phyloP scores from a whole-genome alignment of 371 early-diverging fungal genomes.

The Massospora cicadina region DNA sequence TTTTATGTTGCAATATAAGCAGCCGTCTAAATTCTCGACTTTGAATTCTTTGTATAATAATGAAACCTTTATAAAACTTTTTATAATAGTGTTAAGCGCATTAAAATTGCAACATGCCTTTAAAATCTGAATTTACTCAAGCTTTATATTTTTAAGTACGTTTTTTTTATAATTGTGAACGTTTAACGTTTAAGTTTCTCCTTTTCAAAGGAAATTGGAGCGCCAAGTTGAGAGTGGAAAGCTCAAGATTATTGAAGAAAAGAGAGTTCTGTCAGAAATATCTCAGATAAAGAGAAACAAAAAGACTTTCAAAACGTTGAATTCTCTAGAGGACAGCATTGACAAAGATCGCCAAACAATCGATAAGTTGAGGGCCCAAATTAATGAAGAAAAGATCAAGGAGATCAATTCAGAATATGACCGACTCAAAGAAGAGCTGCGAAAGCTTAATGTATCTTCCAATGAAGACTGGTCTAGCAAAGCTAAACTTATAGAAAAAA shows the following conservation, averaged over 20 bases:
- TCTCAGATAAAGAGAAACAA: conserved; percentile 55
- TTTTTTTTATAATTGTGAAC: too few relatives aligned
- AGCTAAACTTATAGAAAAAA: conserved; percentile 56
- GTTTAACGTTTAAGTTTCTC: too few relatives aligned
- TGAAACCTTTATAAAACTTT: too few relatives aligned
- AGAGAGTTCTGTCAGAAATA: conserved; percentile 63
- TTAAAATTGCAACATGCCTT: not conserved
- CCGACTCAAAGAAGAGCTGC: conserved; percentile 43
- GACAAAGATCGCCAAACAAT: conserved; percentile 49
- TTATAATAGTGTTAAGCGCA: too few relatives aligned
- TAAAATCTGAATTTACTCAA: not conserved
- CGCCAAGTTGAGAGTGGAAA: conserved; percentile 55
- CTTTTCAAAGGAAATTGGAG: conserved; percentile 38
- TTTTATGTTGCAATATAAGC: not conserved
- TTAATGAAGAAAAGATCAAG: conserved; percentile 42
- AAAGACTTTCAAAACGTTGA: conserved; percentile 50
- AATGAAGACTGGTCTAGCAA: conserved; percentile 37
- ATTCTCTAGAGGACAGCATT: conserved; percentile 43
- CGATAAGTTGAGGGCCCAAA: conserved; percentile 39
- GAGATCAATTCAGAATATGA: conserved; percentile 46
- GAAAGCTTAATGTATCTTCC: conserved; percentile 35
- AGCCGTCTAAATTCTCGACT: too few relatives aligned
- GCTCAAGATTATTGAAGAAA: conserved; percentile 69
- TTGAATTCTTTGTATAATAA: too few relatives aligned
- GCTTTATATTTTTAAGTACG: too few relatives aligned